Evolutionary conservation across 768 basidiomycete genomes (phyloP), one percentile per base, ranked within the genome.

Genomic region (Phlegmacium glaucopus): DNA sequence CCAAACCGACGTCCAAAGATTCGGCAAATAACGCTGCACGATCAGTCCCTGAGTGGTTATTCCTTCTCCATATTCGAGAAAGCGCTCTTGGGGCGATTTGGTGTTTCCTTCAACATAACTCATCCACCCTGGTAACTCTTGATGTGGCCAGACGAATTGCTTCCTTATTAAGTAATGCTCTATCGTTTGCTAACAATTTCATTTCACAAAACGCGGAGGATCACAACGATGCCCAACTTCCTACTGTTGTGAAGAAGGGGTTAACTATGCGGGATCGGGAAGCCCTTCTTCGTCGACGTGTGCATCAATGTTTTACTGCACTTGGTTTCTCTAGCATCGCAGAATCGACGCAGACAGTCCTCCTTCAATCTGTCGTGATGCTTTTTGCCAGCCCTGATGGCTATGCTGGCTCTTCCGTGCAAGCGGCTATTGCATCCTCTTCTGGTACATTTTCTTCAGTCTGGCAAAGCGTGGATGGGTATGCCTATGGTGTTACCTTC

Each of bases 1-100:
- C 96, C 1, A 99, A 98, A 65, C 87, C 92, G 1, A 94, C 91
- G 0, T 87, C 78, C 58, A 96, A 96, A 64, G 95, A 98, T 57
- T 72, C 82, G 0, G 67, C 73, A 0, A 69, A 69, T 11, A 77
- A 74, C 12, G 75, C 76, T 4, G 82, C 82, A 13, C 74, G 94
- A 26, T 80, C 83, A 22, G 71, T 79, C 16, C 71, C 78, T 0
- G 96, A 98, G 57, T 97, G 94, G 93, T 76, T 79, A 30, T 99
- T 97, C 69, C 73, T 99, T 2, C 73, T 98, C 7, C 84, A 90
- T 49, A 89, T 98, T 15, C 77, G 95, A 17, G 94, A 96, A 67
- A 85, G 85, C 54, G 91, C 95, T 0, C 73, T 98, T 13, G 83
- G 90, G 2, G 91, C 96, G 9, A 85, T 98, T 26, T 72, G 92